A percentile compares a stretch with the other conserved stretches of the same genome.
Evolutionary conservation across 805 yeast genomes (phyloP).

Genomic region (Spathaspora sp.): DNA sequence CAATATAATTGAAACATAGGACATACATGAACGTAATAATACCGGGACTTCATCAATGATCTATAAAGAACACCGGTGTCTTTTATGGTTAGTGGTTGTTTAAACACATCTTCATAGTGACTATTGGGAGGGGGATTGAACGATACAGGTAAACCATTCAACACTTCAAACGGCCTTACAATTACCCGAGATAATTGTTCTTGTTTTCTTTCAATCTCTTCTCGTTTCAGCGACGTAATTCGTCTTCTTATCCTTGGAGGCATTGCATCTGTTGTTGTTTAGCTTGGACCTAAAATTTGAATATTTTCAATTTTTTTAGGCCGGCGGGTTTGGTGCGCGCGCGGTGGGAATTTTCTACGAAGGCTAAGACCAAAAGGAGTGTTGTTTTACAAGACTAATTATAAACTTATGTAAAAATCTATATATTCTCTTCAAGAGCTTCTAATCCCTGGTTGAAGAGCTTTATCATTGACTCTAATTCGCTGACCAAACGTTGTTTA

Average conservation of each 20-base stretch:
- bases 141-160: constrained; percentile 68
- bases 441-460: constrained; percentile 38
- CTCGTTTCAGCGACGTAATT: constrained; percentile 38
- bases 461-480: constrained; percentile 35
- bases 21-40: constrained; percentile 51
- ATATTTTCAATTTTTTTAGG: not conserved
- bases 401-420: constrained; percentile 6
- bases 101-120: constrained; percentile 44
- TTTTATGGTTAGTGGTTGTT: constrained; percentile 62
- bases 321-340: too few species aligned
- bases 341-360: not conserved
- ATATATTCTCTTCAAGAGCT: constrained; percentile 29
- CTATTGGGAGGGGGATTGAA: constrained; percentile 60
- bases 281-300: not conserved
- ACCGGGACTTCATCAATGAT: constrained; percentile 71
- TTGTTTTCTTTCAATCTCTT: constrained; percentile 41
- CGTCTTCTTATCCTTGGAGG: constrained; percentile 43
- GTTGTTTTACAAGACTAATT: not conserved
- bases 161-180: constrained; percentile 61
- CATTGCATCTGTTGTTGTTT: constrained; percentile 16
- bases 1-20: constrained; percentile 78
- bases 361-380: too few species aligned
- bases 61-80: constrained; percentile 72
- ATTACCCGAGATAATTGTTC: constrained; percentile 30
- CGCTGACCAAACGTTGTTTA: constrained; percentile 29